phyloP scores from a whole-genome alignment of 768 basidiomycete species.

The Boletus rubescentipes region DNA sequence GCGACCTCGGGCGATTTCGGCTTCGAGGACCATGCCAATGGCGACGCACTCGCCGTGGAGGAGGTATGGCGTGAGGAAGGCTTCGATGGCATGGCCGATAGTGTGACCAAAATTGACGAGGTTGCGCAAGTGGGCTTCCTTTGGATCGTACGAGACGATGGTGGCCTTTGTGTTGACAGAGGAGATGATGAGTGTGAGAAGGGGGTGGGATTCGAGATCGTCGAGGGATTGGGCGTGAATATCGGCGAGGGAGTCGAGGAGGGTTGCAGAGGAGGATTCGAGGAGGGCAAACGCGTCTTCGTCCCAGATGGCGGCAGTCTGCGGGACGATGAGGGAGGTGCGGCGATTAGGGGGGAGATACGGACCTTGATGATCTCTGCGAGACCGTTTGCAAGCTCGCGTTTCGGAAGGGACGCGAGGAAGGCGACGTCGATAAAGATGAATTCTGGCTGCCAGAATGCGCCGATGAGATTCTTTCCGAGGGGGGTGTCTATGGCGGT shows the following conservation, averaged over 20 bases:
- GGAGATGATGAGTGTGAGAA: constrained; percentile 88
- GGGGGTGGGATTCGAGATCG: constrained; percentile 80
- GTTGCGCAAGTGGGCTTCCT: constrained; percentile 94
- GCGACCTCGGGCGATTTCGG: constrained; percentile 85
- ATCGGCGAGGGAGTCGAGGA: constrained; percentile 80
- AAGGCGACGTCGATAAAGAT: constrained; percentile 98
- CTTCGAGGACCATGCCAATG: constrained; percentile 96
- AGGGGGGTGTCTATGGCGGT: constrained; percentile 99
- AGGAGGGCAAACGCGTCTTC: constrained; percentile 85
- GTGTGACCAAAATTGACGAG: constrained; percentile 99
- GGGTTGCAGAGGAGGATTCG: constrained; percentile 82
- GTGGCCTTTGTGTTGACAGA: constrained; percentile 96
- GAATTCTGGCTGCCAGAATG: constrained; percentile 97
- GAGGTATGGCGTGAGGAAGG: constrained; percentile 87
- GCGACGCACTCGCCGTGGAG: constrained; percentile 97
- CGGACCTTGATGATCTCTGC: constrained; percentile 95
- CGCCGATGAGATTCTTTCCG: constrained; percentile 97
- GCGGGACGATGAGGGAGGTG: constrained; percentile 5
- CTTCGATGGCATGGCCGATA: constrained; percentile 98
- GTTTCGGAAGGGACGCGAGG: constrained; percentile 85
- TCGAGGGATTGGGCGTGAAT: constrained; percentile 45
- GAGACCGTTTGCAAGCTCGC: constrained; percentile 99
- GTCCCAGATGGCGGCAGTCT: constrained; percentile 99
- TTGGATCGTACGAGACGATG: constrained; percentile 96
- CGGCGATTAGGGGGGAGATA: constrained; percentile 2